These are phyloP conservation scores for Letharia lupina DNA, from an alignment of 495 filamentous ascomycete species.

Conservation along the genomic window DNA sequence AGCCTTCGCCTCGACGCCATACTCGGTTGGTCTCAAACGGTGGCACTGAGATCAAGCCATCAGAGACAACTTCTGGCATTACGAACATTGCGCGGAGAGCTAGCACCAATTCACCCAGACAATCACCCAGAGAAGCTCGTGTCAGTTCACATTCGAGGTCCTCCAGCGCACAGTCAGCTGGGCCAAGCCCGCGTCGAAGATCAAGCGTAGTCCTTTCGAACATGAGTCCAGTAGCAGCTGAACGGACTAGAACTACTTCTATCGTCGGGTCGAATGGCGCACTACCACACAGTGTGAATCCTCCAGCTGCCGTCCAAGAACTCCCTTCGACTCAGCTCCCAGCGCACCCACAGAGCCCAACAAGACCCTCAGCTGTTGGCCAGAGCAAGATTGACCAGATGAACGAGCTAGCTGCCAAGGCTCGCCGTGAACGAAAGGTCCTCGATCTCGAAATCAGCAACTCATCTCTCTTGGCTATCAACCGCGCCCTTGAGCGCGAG, in stretches of 20 bases:
- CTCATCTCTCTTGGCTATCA: constrained; percentile 92
- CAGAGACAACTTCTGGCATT: constrained; percentile 4
- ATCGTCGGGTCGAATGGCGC: constrained; percentile 1
- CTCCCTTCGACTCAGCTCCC: constrained; percentile 31
- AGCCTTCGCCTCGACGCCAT: constrained; percentile 27
- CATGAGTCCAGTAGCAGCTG: background rate
- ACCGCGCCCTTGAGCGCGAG: constrained; percentile 82
- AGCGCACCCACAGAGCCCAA: constrained; percentile 37
- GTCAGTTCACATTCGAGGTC: constrained; percentile 8
- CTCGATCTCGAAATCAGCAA: constrained; percentile 98
- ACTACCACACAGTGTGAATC: constrained; percentile 4
- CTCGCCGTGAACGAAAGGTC: constrained; percentile 87
- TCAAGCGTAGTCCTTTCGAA: constrained; percentile 14
- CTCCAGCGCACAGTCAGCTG: constrained; percentile 14
- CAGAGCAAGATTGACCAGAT: constrained; percentile 39
- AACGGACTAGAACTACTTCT: constrained; percentile 6
- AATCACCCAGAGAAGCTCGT: constrained; percentile 7
- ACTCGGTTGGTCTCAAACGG: constrained; percentile 23
- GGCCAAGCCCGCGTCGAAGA: constrained; percentile 16
- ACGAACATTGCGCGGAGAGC: constrained; percentile 19
- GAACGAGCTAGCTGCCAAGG: constrained; percentile 68
- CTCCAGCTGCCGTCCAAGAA: constrained; percentile 24
- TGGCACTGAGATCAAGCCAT: constrained; percentile 6
- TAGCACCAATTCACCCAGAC: constrained; percentile 19
- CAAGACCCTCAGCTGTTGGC: constrained; percentile 33